These are phyloP conservation scores for Erysiphe pulchra DNA, from an alignment of 2,329 filamentous ascomycete genomes.

Conservation along the genomic window DNA sequence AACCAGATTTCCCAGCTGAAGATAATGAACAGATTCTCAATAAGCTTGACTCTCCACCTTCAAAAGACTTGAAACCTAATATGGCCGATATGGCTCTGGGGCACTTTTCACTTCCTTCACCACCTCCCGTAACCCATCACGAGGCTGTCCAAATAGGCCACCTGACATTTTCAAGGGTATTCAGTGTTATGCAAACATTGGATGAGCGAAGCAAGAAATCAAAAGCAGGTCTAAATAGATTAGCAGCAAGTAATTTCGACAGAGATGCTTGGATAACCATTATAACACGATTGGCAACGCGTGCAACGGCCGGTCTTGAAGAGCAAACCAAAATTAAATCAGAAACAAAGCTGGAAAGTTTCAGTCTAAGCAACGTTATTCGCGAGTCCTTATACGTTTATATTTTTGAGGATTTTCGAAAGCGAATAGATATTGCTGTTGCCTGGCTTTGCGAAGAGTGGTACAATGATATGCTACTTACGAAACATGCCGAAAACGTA, in stretches of 20 bases:
- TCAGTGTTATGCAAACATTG: slow-evolving; percentile 48
- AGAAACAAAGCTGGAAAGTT: slow-evolving; percentile 12
- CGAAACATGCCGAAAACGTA: slow-evolving; percentile 18
- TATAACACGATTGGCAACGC: slow-evolving; percentile 60
- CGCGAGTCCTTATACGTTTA: slow-evolving; percentile 63
- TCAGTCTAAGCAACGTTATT: slow-evolving; percentile 39
- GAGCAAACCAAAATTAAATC: slow-evolving; percentile 24
- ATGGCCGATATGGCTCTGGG: slow-evolving; percentile 27
- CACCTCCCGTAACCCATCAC: slow-evolving; percentile 44
- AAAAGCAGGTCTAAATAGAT: slow-evolving; percentile 52
- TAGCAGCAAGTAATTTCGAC: slow-evolving; percentile 65
- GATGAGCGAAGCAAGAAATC: slow-evolving; percentile 40
- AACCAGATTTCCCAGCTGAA: slow-evolving; percentile 52
- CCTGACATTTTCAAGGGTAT: slow-evolving; percentile 49
- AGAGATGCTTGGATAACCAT: slow-evolving; percentile 80
- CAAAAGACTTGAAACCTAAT: slow-evolving; percentile 25
- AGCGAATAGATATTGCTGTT: slow-evolving; percentile 69
- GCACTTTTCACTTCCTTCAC: slow-evolving; percentile 55
- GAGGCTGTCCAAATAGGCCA: slow-evolving; percentile 51
- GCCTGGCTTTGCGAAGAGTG: slow-evolving; percentile 94
- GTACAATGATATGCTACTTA: slow-evolving; percentile 60
- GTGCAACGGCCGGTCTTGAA: slow-evolving; percentile 47
- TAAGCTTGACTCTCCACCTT: slow-evolving; percentile 45
- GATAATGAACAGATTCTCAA: slow-evolving; percentile 55
- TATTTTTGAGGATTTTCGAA: slow-evolving; percentile 75